Conservation (phyloP, 1,139 yeast genomes). For the Oligophagozyma castellii region DNA sequence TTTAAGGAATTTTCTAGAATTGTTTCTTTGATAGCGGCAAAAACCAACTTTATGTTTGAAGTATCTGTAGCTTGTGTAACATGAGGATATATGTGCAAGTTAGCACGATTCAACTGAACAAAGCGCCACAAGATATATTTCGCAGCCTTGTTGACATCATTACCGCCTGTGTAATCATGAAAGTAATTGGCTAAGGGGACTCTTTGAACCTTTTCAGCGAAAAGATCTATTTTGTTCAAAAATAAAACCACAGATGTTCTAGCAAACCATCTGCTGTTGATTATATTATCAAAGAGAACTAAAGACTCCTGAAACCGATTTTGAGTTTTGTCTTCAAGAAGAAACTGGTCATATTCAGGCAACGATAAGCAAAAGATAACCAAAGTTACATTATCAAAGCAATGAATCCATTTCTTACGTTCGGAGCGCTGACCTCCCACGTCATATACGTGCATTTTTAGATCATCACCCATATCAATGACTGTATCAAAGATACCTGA, state of each 20-base stretch:
- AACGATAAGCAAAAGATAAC: constrained; percentile 84
- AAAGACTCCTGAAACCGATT: constrained; percentile 79
- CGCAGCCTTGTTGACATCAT: constrained; percentile 84
- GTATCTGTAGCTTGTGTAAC: constrained; percentile 94
- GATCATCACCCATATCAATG: constrained; percentile 54
- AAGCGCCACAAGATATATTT: constrained; percentile 87
- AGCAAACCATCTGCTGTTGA: constrained; percentile 88
- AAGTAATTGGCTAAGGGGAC: constrained; percentile 75
- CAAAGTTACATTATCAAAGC: constrained; percentile 82
- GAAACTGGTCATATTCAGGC: constrained; percentile 78
- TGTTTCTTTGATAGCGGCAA: constrained; percentile 86
- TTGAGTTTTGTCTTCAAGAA: constrained; percentile 66
- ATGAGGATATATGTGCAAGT: constrained; percentile 74
- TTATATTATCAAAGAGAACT: constrained; percentile 77
- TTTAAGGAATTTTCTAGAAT: constrained; percentile 71
- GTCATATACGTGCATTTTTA: constrained; percentile 73
- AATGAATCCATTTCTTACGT: constrained; percentile 89
- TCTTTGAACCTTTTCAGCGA: constrained; percentile 69
- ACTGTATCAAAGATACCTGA: constrained; percentile 81
- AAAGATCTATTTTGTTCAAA: constrained; percentile 79
- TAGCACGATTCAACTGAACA: constrained; percentile 71
- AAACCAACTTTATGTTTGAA: constrained; percentile 71
- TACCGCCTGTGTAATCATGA: constrained; percentile 85
- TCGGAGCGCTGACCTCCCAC: constrained; percentile 94
- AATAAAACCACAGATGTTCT: constrained; percentile 76